These are phyloP conservation scores for Colletotrichum sp. DNA, from an alignment of 2,329 filamentous ascomycete species.

Conservation along the genomic window DNA sequence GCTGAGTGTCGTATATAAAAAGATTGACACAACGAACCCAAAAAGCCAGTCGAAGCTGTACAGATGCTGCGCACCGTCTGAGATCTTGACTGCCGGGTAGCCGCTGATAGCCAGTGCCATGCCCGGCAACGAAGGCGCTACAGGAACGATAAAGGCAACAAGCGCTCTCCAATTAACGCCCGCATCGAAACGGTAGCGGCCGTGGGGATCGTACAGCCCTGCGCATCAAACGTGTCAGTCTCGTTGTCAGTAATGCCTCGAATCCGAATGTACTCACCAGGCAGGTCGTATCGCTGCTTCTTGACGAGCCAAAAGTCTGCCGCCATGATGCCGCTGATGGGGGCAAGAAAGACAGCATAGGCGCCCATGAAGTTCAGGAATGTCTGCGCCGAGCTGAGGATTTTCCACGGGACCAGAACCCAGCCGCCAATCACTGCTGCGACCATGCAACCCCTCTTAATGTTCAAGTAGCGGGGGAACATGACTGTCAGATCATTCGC, in stretches of 20 bases:
- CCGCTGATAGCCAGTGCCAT: conserved; percentile 49
- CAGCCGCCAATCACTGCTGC: conserved; percentile 59
- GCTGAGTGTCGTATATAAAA: conserved; percentile 11
- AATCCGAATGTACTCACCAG: conserved; percentile 19
- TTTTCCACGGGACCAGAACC: conserved; percentile 71
- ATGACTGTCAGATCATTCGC: conserved; percentile 63
- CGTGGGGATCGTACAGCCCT: conserved; percentile 37
- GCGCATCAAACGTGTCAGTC: background rate
- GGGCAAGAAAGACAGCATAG: conserved; percentile 63
- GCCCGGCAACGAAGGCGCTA: conserved; percentile 62
- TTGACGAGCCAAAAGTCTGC: conserved; percentile 66
- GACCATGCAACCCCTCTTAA: conserved; percentile 60
- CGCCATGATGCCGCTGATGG: conserved; percentile 65
- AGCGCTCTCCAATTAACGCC: conserved; percentile 66
- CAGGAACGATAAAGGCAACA: conserved; percentile 60
- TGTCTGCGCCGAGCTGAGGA: conserved; percentile 60
- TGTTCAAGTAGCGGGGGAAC: conserved; percentile 58
- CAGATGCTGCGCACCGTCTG: conserved; percentile 15
- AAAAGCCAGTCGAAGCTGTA: conserved; percentile 23
- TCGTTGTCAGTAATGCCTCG: background rate
- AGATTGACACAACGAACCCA: conserved; percentile 16
- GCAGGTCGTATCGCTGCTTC: conserved; percentile 53
- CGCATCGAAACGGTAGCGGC: conserved; percentile 47
- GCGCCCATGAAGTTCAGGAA: conserved; percentile 72
- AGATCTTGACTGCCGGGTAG: conserved; percentile 8